Percentiles rank a stretch among this genome's conserved stretches.
These are phyloP conservation scores for Pleurotus platypus DNA, from an alignment of 768 basidiomycete genomes.

Conservation along the genomic window DNA sequence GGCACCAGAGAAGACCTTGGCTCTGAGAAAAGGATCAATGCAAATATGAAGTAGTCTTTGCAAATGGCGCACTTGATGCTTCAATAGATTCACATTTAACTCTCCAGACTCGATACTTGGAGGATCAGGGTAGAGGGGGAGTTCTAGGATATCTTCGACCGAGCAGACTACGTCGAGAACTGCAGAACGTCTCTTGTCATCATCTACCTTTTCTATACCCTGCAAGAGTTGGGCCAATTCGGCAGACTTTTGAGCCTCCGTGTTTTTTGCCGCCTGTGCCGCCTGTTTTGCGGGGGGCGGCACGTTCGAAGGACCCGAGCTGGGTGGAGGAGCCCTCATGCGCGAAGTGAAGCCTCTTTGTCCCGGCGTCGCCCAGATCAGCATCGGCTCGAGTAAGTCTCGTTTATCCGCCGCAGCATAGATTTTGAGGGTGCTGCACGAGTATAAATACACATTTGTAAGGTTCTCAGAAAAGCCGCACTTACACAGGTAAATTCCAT, in stretches of 20 bases:
- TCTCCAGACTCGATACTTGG: conserved; percentile 67
- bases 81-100: conserved; percentile 69
- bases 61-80: conserved; percentile 62
- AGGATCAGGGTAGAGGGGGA: conserved; percentile 70
- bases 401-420: conserved; percentile 66
- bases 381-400: conserved; percentile 54
- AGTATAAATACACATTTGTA: background rate
- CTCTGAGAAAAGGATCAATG: conserved; percentile 35
- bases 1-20: conserved; percentile 86
- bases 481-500: conserved; percentile 46
- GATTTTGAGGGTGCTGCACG: conserved; percentile 59
- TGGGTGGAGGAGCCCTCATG: conserved; percentile 10
- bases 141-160: conserved; percentile 63
- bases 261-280: conserved; percentile 43
- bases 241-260: conserved; percentile 54
- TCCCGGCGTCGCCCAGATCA: conserved; percentile 74
- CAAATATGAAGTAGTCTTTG: background rate
- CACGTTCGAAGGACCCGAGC: conserved; percentile 12
- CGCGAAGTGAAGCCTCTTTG: conserved; percentile 51
- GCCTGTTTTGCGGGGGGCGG: conserved; percentile 24
- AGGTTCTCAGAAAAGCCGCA: background rate
- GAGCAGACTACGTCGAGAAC: conserved; percentile 68
- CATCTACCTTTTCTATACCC: conserved; percentile 72
- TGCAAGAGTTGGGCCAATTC: conserved; percentile 66
- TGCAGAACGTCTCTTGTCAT: conserved; percentile 68